Conservation (phyloP, 352 stramenopile genomes). For the Globisporangium okanoganense region DNA sequence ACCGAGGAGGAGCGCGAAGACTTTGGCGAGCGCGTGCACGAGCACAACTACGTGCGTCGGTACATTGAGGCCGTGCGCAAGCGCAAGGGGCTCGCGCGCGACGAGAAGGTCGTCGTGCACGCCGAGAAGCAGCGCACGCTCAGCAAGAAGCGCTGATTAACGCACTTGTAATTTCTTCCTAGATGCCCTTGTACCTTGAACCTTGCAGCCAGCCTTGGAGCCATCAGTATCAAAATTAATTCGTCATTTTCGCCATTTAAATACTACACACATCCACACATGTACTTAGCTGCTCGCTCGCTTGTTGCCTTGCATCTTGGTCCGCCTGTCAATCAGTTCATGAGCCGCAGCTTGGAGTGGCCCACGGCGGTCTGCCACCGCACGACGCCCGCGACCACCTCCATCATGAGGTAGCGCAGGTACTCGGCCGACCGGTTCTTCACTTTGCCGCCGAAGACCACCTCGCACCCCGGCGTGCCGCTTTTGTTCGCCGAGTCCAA, state of each 20-base stretch:
- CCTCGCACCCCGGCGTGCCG: constrained; percentile 39
- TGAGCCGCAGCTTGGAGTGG: constrained; percentile 44
- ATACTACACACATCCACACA: background rate
- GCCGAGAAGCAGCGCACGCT: constrained; percentile 96
- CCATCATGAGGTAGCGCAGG: constrained; percentile 62
- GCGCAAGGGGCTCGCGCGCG: constrained; percentile 91
- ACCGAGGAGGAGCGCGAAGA: constrained; percentile 96
- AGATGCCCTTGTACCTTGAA: background rate
- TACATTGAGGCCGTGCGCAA: constrained; percentile 94
- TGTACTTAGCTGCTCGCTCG: background rate
- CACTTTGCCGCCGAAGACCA: constrained; percentile 58
- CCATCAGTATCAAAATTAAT: background rate
- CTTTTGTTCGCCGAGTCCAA: constrained; percentile 28
- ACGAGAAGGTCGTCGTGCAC: constrained; percentile 95
- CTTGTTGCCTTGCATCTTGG: background rate
- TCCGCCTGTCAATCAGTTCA: constrained; percentile 10
- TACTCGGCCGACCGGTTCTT: constrained; percentile 51
- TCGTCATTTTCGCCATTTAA: background rate
- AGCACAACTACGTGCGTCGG: constrained; percentile 92
- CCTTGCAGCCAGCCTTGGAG: background rate
- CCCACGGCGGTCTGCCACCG: constrained; percentile 65
- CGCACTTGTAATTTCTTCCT: background rate
- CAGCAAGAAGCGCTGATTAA: constrained; percentile 73
- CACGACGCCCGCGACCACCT: constrained; percentile 56
- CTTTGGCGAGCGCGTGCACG: constrained; percentile 89